Base-by-base conservation (phyloP, 768 basidiomycete genomes). In the Leccinum subgranulosum region DNA sequence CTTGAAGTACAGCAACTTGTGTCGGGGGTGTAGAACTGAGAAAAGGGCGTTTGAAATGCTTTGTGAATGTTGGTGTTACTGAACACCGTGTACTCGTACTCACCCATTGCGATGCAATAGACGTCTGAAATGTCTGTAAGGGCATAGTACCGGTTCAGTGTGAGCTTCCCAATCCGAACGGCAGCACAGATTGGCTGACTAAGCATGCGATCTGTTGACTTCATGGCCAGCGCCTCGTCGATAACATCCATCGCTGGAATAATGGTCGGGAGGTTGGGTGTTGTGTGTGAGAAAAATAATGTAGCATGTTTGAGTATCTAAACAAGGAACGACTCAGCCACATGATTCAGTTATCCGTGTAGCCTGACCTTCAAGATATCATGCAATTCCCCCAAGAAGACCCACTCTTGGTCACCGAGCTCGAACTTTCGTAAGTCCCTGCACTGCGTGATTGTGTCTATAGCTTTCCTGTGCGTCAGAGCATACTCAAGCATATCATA, bases 351-450 rank as follows among this genome's bases (percentile, higher is more conserved):
- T 14, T 41, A n/a, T 41, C 54, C 1, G 23, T 23, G 23, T 3
- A 23, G 23, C 23, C 23, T 23, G 1, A 76, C 72, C 66, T 70
- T 64, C 2, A 77, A 60, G 10, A 71, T 54, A 27, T 68, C 64
- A 0, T 55, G 19, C 7, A 81, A 58, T 57, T 79, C 64, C 10
- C 55, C 48, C 1, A 69, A 60, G 10, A 77, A 58, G 2, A 23
- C 33, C 78, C 77, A 79, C 51, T 79, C 72, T 1, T 48, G 51
- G 10, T 56, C 21, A 1, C 29, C 45, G 36, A 76, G 59, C 51
- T 71, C 66, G 51, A 75, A 41, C 59, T 49, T 3, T 60, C 34
- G 54, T 56, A 23, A 64, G 41, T 14, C 31, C 21, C 54, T 28
- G 9, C 45, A 12, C 6, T 64, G 49, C 9, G 66, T 72, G 0